These are phyloP conservation scores for Cornus florida DNA, from an alignment of 148 eudicot genomes.

Conservation along the genomic window DNA sequence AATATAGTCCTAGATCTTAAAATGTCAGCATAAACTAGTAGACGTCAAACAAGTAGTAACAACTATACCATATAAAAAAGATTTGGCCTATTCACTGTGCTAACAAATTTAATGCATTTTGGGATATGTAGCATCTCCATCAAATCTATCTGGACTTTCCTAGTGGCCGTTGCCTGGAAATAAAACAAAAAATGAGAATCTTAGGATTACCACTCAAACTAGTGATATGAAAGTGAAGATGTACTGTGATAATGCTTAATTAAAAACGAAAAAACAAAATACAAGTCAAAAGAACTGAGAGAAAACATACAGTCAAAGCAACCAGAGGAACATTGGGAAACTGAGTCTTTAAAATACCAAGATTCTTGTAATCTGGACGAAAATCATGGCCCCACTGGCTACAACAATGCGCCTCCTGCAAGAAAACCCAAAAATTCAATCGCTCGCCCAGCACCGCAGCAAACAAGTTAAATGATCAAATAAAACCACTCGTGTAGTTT, in stretches of 20 bases:
- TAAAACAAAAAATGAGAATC: slow-evolving; percentile 15
- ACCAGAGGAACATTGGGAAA: slow-evolving; percentile 87
- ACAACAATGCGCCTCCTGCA: slow-evolving; percentile 98
- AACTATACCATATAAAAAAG: slow-evolving; percentile 83
- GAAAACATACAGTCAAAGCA: slow-evolving; percentile 82
- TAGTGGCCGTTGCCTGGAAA: slow-evolving; percentile 93
- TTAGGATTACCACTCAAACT: not conserved
- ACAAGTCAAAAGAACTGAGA: not conserved
- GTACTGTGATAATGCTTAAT: slow-evolving; percentile 3
- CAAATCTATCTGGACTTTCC: slow-evolving; percentile 91
- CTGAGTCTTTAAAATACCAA: slow-evolving; percentile 96
- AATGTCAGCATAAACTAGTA: slow-evolving; percentile 6
- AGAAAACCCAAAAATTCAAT: slow-evolving; percentile 7
- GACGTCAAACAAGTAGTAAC: not conserved
- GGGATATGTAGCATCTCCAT: slow-evolving; percentile 90
- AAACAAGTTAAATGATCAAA: not conserved
- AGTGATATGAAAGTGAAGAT: not conserved
- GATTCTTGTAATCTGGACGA: slow-evolving; percentile 98
- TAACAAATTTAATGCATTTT: slow-evolving; percentile 85
- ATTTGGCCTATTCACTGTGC: slow-evolving; percentile 96
- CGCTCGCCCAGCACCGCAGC: not conserved
- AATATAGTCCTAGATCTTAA: slow-evolving; percentile 11
- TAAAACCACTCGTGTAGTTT: not conserved
- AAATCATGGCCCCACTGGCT: slow-evolving; percentile 99
- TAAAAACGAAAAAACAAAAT: not conserved